Evolutionary conservation across 2,329 filamentous ascomycete species (phyloP).

Genomic region (Monosporascus sp.): DNA sequence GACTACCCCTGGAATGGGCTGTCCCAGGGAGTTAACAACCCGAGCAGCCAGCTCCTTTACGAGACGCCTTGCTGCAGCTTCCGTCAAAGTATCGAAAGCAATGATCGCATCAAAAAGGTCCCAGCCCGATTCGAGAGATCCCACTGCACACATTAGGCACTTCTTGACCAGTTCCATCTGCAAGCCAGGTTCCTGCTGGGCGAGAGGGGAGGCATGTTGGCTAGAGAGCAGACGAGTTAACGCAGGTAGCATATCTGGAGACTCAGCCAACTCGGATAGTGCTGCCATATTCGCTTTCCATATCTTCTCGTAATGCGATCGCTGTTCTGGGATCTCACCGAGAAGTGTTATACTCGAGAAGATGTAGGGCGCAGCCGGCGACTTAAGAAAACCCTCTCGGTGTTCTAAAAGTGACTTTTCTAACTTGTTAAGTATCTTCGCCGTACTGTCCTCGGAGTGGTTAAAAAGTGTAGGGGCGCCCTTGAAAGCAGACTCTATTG

Average conservation of each 20-base stretch:
- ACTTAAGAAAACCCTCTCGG: constrained; percentile 55
- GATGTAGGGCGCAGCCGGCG: constrained; percentile 62
- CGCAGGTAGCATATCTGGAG: constrained; percentile 24
- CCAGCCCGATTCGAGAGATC: constrained; percentile 28
- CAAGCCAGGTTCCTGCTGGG: constrained; percentile 33
- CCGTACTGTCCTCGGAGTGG: constrained; percentile 17
- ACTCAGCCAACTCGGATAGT: constrained; percentile 31
- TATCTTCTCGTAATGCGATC: constrained; percentile 30
- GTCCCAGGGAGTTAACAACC: constrained; percentile 13
- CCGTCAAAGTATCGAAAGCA: constrained; percentile 33
- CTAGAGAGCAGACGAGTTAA: constrained; percentile 44
- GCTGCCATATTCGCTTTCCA: constrained; percentile 41
- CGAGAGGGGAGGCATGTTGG: constrained; percentile 31
- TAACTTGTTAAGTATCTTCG: constrained; percentile 38
- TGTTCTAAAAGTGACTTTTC: constrained; percentile 47
- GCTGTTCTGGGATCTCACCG: constrained; percentile 35
- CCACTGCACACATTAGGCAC: constrained; percentile 33
- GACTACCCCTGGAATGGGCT: constrained; percentile 27
- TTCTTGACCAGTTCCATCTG: constrained; percentile 42
- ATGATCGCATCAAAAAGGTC: constrained; percentile 45
- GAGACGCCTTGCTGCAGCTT: constrained; percentile 28
- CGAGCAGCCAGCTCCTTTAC: constrained; percentile 24
- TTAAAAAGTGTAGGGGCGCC: constrained; percentile 37
- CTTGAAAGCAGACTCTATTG: constrained; percentile 36
- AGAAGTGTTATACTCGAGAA: constrained; percentile 59